Evolutionary conservation across 2,329 filamentous ascomycete genomes (phyloP).

Genomic region (Fusarium paranaense): DNA sequence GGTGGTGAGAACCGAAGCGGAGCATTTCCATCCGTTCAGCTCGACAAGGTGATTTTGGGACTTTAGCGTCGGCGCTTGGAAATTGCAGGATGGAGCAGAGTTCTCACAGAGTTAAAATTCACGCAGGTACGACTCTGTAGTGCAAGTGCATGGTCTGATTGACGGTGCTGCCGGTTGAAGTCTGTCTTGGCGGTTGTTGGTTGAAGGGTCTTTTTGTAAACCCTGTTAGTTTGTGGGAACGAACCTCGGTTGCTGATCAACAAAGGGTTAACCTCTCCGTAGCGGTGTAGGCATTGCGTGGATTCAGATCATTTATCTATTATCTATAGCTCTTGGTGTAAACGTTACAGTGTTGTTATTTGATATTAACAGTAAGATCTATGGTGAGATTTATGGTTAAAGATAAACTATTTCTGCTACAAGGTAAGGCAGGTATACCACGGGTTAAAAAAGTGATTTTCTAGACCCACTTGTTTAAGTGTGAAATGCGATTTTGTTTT

Average conservation of each 20-base stretch:
- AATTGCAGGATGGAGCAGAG: neutral
- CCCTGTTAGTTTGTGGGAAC: neutral
- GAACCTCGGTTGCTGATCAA: neutral
- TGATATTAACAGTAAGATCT: neutral
- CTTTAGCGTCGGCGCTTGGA: neutral
- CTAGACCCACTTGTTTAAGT: neutral
- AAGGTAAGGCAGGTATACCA: neutral
- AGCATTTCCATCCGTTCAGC: neutral
- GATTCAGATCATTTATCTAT: neutral
- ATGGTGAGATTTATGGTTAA: neutral
- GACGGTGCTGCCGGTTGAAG: neutral
- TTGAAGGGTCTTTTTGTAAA: neutral
- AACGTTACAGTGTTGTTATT: neutral
- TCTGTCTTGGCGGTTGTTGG: constrained; percentile 3
- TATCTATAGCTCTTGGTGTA: neutral
- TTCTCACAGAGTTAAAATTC: neutral
- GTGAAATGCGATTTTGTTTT: neutral
- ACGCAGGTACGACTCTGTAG: neutral
- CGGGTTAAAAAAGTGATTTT: neutral
- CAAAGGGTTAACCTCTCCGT: neutral
- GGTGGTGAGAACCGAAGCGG: neutral
- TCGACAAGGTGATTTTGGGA: neutral
- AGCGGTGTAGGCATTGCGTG: neutral
- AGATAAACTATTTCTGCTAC: neutral
- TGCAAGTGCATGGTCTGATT: neutral